A percentile compares a stretch with the other conserved stretches of the same genome.
These are phyloP conservation scores for Penicillium egyptiacum DNA, from an alignment of 495 filamentous ascomycete genomes.

Conservation along the genomic window DNA sequence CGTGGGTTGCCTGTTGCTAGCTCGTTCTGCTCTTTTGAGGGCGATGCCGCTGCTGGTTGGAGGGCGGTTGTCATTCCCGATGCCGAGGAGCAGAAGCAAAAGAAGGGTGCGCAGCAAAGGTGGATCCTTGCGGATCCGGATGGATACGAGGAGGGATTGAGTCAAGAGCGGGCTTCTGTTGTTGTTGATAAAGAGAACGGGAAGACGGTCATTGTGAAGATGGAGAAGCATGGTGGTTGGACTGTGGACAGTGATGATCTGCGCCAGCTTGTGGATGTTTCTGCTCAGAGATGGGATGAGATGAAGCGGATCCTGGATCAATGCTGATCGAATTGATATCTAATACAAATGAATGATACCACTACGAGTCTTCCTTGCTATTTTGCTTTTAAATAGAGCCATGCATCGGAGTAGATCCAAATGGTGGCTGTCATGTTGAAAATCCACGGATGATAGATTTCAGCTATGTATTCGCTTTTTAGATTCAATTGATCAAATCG, in stretches of 20 bases:
- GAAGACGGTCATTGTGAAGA: constrained; percentile 59
- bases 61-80: constrained; percentile 40
- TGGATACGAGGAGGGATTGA: constrained; percentile 81
- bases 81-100: constrained; percentile 39
- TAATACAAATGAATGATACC: constrained; percentile 36
- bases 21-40: constrained; percentile 71
- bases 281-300: constrained; percentile 55
- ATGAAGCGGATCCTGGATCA: constrained; percentile 48
- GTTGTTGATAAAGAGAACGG: constrained; percentile 66
- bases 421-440: not conserved
- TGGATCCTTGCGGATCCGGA: constrained; percentile 90
- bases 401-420: not conserved
- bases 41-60: constrained; percentile 53
- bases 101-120: constrained; percentile 46
- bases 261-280: constrained; percentile 52
- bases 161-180: constrained; percentile 68
- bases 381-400: not conserved
- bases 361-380: constrained; percentile 11
- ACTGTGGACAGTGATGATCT: constrained; percentile 56
- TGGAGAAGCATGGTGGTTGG: constrained; percentile 83
- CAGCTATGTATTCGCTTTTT: not conserved
- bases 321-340: constrained; percentile 27
- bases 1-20: constrained; percentile 65
- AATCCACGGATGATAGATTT: not conserved
- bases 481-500: constrained; percentile 6